A percentile compares a stretch with the other conserved stretches of the same genome.
phyloP scores from a whole-genome alignment of 2,329 filamentous ascomycete genomes.

The Thielaviopsis populi region DNA sequence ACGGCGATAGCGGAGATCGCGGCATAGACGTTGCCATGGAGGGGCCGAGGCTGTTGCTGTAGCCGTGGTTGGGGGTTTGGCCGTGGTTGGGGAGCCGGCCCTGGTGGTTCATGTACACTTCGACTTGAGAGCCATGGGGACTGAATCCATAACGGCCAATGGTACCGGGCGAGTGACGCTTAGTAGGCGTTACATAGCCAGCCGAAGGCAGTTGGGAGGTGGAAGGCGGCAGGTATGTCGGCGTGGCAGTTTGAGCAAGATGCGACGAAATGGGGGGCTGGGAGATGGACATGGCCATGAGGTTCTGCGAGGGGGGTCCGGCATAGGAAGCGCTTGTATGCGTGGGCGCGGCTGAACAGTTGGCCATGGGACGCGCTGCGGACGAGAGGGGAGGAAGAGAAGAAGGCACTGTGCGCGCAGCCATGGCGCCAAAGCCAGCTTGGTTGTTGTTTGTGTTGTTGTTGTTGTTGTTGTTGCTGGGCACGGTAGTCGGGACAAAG shows the following conservation, averaged over 20 bases:
- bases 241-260: background rate
- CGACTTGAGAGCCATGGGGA: conserved; percentile 8
- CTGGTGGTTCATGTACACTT: background rate
- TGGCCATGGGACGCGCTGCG: background rate
- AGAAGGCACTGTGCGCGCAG: background rate
- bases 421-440: background rate
- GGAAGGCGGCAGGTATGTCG: conserved; percentile 10
- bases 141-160: conserved; percentile 26
- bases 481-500: background rate
- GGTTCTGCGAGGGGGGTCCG: background rate
- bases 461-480: background rate
- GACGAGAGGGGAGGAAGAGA: background rate
- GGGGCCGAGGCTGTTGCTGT: background rate
- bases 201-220: conserved; percentile 15
- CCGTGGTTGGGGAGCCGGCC: background rate
- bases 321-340: background rate
- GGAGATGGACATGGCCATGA: background rate
- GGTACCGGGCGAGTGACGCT: conserved; percentile 37
- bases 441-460: background rate
- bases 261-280: conserved; percentile 1
- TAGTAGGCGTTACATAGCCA: conserved; percentile 36
- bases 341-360: background rate
- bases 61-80: background rate
- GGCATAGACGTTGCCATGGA: conserved; percentile 27
- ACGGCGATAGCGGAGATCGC: conserved; percentile 36